Base-by-base conservation (phyloP, 164 flowering plant genomes). In the Pachysandra terminalis region DNA sequence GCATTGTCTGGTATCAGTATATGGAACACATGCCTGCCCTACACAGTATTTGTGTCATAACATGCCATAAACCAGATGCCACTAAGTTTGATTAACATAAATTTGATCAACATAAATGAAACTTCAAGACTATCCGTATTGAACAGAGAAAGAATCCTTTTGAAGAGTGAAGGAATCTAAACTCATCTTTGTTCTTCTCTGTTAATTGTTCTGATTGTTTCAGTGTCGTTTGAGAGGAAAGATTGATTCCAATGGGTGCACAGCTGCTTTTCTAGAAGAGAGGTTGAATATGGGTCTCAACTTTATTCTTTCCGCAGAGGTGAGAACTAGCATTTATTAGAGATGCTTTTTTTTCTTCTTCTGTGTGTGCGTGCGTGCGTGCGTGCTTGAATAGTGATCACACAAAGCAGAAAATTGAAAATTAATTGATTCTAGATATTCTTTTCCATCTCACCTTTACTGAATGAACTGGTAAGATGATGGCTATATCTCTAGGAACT, bases 291-390 rank as follows among this genome's bases (percentile, higher is more conserved):
- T 85, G 94, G 99, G 98, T 61, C 86, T 95, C 16, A 85, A 82
- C 73, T 90, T 95, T 48, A 80, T 95, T 74, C 90, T 95, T 69
- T 95, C 99, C 13, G 99, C 97, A 5, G 99, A 92, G 97, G 99
- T 90, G 65, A 74, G 83, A 28, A 14, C 14, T 17, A 27, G 5
- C 16, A 7, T 26, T 26, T n/a, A n/a, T n/a, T n/a, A 24, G 1
- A 14, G 48, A 5, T 5, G 10, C 10, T 7, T 24, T 16, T 27
- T 25, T 16, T 24, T 63, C 15, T 17, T 66, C 22, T 9, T 37
- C n/a, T n/a, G n/a, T n/a, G n/a, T n/a, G n/a, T n/a, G n/a, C n/a
- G n/a, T 66, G 21, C 9, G 16, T 17, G 35, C 14, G 15, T 55
- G 45, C 10, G 25, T n/a, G 41, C 61, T 17, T 41, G n/a, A n/a